A percentile compares a stretch with the other conserved stretches of the same genome.
These are phyloP conservation scores for Rhizomucor miehei DNA, from an alignment of 371 early-diverging fungal species.

Conservation along the genomic window DNA sequence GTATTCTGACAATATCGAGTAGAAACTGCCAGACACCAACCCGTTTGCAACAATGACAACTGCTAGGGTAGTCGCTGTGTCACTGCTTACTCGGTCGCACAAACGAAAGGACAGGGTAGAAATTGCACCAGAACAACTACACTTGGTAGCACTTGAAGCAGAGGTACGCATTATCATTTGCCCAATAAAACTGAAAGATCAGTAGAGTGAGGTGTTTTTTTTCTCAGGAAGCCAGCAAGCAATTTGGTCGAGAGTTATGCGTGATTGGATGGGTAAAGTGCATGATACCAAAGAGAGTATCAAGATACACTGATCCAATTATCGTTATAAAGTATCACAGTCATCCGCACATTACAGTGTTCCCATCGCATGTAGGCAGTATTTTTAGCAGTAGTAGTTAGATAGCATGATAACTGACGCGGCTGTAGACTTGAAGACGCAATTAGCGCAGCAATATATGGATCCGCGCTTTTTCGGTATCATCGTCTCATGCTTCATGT, in stretches of 20 bases:
- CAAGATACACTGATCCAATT: no score
- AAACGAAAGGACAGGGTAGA: conserved; percentile 77
- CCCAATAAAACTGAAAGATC: not conserved
- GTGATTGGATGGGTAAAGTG: conserved; percentile 78
- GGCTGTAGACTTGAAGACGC: conserved; percentile 60
- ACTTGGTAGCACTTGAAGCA: conserved; percentile 65
- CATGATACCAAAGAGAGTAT: no score
- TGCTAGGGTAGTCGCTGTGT: conserved; percentile 54
- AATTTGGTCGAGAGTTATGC: conserved; percentile 39
- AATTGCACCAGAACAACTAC: conserved; percentile 61
- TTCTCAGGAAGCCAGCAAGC: conserved; percentile 40
- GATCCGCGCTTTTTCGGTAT: conserved; percentile 68
- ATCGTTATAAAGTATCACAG: conserved; percentile 41
- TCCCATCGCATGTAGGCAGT: conserved; percentile 70
- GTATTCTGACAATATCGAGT: conserved; percentile 5
- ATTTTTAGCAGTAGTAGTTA: not conserved
- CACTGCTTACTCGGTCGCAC: conserved; percentile 66
- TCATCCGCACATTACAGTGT: conserved; percentile 78
- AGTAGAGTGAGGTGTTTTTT: not conserved
- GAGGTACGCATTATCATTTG: conserved; percentile 38
- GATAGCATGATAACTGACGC: not conserved
- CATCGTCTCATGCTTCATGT: conserved; percentile 69
- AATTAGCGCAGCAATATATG: conserved; percentile 64
- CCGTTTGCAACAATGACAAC: conserved; percentile 27
- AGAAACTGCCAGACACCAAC: conserved; percentile 24